Evolutionary conservation across 352 stramenopile genomes (phyloP).

Genomic region (Phytopythium helicoides): DNA sequence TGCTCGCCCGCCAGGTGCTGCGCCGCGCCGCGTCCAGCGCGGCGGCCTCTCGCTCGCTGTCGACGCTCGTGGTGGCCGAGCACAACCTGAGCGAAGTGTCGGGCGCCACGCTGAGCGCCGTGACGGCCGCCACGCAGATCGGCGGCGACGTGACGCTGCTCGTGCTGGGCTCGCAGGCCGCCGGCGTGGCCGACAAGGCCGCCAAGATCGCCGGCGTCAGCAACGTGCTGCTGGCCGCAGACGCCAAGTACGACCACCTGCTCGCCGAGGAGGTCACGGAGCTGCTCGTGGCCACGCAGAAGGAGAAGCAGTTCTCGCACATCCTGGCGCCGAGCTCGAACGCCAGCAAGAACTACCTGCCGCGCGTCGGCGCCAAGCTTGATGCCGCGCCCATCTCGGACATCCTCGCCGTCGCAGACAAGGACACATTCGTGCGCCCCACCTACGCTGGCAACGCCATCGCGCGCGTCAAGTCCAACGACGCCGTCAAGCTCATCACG

Average conservation of each 20-base stretch:
- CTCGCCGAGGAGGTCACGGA: constrained; percentile 87
- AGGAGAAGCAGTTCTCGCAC: constrained; percentile 78
- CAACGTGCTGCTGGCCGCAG: constrained; percentile 80
- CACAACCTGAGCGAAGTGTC: constrained; percentile 78
- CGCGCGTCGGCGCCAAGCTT: constrained; percentile 93
- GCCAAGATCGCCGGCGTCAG: constrained; percentile 77
- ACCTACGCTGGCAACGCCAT: constrained; percentile 88
- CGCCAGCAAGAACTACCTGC: constrained; percentile 96
- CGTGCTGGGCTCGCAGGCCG: constrained; percentile 68
- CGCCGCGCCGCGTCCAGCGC: constrained; percentile 43
- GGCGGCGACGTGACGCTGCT: constrained; percentile 79
- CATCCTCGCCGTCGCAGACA: constrained; percentile 88
- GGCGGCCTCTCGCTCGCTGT: constrained; percentile 35
- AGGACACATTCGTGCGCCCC: constrained; percentile 95
- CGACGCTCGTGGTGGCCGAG: constrained; percentile 87
- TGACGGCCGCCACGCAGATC: constrained; percentile 87
- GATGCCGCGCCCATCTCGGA: constrained; percentile 96
- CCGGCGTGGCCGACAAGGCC: constrained; percentile 52
- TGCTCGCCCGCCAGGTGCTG: constrained; percentile 40
- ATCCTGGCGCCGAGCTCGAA: constrained; percentile 96
- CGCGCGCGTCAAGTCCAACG: constrained; percentile 86
- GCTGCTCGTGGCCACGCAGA: constrained; percentile 65
- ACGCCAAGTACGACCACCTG: constrained; percentile 87
- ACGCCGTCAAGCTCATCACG: constrained; percentile 94
- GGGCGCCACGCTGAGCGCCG: constrained; percentile 70